Evolutionary conservation across 1,284 basidiomycete species (phyloP).

Genomic region (Moniliophthora roreri): DNA sequence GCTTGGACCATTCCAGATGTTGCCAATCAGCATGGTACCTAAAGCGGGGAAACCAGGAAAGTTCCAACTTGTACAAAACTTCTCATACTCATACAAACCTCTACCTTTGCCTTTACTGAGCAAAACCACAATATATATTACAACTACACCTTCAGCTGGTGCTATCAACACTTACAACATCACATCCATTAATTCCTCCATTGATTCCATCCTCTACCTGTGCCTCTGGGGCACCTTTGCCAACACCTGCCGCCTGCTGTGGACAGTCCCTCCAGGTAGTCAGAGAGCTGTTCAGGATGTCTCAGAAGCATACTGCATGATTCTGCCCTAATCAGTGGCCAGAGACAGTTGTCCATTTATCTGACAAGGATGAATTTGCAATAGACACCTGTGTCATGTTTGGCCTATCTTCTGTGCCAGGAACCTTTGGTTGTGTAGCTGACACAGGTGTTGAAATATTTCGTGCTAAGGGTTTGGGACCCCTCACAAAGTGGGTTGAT

Average conservation of each 20-base stretch:
- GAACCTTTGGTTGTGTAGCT: constrained; percentile 29
- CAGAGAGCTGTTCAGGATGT: constrained; percentile 35
- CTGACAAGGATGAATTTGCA: constrained; percentile 22
- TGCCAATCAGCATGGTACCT: constrained; percentile 20
- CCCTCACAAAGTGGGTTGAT: constrained; percentile 40
- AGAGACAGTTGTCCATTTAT: constrained; percentile 24
- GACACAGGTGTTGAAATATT: constrained; percentile 32
- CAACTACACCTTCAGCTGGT: no score
- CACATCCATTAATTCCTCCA: constrained; percentile 15
- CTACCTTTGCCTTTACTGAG: neutral
- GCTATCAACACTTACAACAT: constrained; percentile 4
- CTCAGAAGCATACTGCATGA: constrained; percentile 28
- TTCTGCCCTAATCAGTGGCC: constrained; percentile 37
- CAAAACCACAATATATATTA: no score
- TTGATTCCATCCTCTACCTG: constrained; percentile 10
- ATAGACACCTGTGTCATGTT: constrained; percentile 31
- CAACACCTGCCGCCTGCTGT: neutral
- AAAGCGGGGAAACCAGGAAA: constrained; percentile 18
- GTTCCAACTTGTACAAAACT: constrained; percentile 19
- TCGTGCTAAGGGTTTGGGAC: constrained; percentile 26
- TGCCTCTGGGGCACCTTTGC: constrained; percentile 14
- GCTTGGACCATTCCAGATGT: constrained; percentile 21
- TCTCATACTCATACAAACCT: constrained; percentile 16
- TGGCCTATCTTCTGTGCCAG: constrained; percentile 26
- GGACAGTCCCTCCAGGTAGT: constrained; percentile 33